Base-by-base conservation (phyloP, 768 basidiomycete genomes). In the Vararia minispora region DNA sequence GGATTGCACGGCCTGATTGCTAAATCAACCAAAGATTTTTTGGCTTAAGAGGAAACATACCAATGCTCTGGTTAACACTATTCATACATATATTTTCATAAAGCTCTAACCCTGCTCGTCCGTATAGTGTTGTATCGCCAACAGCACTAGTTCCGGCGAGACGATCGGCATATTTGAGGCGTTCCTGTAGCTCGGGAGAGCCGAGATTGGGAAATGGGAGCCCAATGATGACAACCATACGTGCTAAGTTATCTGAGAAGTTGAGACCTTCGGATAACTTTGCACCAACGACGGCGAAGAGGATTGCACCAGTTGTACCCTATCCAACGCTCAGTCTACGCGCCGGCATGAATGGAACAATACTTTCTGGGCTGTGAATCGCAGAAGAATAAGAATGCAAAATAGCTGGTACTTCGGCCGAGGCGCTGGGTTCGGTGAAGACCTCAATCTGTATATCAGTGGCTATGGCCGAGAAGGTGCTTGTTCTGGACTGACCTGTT, bases 61-160 rank as follows among this genome's bases (percentile, higher is more conserved):
- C 94, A 44, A 99, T 95, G 40, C 86, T 89, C 56, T 99, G 94
- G 58, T 99, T 99, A 37, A 99, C 91, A 0, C 91, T 86, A 46
- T 80, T 83, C 81, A 86, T 87, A 50, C 85, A 87, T 71, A 87
- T 72, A 50, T 87, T 88, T 63, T 86, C 84, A 56, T 91, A 97
- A 38, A 94, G 62, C 59, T 90, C 89, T 16, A 76, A 67, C 4
- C 74, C 83, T 5, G 86, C 44, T 5, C 26, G 21, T 16, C 44
- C 44, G 18, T 42, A 46, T 25, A 11, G 30, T 14, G 50, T 49
- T 40, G 72, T 76, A 40, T 63, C 54, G 8, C 70, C 68, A 0
- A 51, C 37, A 7, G 44, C 53, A 30, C 52, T 54, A 43, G 49
- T 57, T 21, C 53, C 45, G 2, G 61, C 66, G 11, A 75, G 51